A percentile compares a stretch with the other conserved stretches of the same genome.
phyloP scores from a whole-genome alignment of 768 basidiomycete genomes.

The Mycena floridula region DNA sequence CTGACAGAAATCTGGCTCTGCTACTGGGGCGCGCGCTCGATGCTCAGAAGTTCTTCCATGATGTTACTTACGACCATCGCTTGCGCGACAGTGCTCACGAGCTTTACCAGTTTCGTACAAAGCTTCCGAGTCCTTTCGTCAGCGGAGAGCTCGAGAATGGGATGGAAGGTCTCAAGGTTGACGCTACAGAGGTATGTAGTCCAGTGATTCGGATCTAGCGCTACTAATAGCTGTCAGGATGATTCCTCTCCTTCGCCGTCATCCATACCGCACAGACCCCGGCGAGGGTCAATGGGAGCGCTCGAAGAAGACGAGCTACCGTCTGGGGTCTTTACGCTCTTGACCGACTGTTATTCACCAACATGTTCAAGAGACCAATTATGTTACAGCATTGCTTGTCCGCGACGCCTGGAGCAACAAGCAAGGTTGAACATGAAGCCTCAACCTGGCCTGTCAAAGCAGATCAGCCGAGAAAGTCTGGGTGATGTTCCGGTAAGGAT shows the following conservation, averaged over 20 bases:
- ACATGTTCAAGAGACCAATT: slow-evolving; percentile 90
- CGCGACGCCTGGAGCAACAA: slow-evolving; percentile 89
- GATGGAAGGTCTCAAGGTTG: slow-evolving; percentile 29
- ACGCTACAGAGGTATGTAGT: slow-evolving; percentile 11
- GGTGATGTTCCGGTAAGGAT: slow-evolving; percentile 66
- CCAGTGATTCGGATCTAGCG: background rate
- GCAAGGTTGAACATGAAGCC: slow-evolving; percentile 92
- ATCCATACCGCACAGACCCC: slow-evolving; percentile 18
- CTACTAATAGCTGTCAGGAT: background rate
- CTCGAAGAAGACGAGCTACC: slow-evolving; percentile 71
- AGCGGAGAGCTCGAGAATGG: slow-evolving; percentile 57
- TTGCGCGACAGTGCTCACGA: slow-evolving; percentile 83
- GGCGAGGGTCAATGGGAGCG: slow-evolving; percentile 34
- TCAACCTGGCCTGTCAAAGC: slow-evolving; percentile 81
- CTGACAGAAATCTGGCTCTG: slow-evolving; percentile 92
- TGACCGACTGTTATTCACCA: slow-evolving; percentile 97
- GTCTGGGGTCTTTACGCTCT: slow-evolving; percentile 89
- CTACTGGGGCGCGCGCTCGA: slow-evolving; percentile 94
- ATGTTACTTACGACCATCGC: slow-evolving; percentile 98
- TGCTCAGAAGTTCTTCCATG: slow-evolving; percentile 98
- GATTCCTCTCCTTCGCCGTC: slow-evolving; percentile 5
- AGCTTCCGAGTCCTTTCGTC: slow-evolving; percentile 79
- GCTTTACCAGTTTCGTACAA: slow-evolving; percentile 88
- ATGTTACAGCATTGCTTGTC: slow-evolving; percentile 98
- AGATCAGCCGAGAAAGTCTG: slow-evolving; percentile 75